Evolutionary conservation across 345 rosid species (phyloP).

Genomic region (Citrus glauca): DNA sequence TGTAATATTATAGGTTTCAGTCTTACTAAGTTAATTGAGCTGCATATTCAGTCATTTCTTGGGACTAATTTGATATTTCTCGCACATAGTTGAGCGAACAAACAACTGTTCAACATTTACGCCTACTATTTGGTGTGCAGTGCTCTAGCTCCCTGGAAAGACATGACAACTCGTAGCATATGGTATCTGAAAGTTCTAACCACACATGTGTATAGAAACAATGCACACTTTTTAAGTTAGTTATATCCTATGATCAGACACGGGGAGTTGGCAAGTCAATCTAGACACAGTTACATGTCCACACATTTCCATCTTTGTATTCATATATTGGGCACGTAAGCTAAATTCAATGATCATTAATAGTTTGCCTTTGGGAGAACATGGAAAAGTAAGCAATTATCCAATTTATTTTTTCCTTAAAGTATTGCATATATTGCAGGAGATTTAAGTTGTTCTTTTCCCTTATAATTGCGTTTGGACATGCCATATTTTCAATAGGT

Average conservation of each 20-base stretch:
- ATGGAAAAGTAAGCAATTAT: neutral
- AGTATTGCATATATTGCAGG: neutral
- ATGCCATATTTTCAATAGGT: neutral
- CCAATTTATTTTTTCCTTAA: neutral
- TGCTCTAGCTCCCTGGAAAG: no score
- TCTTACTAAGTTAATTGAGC: no score
- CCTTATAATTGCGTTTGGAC: neutral
- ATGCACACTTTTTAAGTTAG: neutral
- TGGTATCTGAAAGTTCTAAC: no score
- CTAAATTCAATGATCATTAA: neutral
- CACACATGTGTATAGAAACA: neutral
- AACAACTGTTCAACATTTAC: no score
- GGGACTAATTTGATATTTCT: no score
- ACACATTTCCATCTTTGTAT: neutral
- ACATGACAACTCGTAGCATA: no score
- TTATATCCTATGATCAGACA: neutral
- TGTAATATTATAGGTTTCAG: no score
- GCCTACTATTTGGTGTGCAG: no score
- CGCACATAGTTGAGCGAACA: no score
- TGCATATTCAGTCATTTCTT: no score
- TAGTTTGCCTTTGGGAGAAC: neutral
- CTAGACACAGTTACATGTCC: neutral
- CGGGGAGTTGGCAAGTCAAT: neutral
- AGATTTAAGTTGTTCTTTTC: neutral
- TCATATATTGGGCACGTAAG: neutral